Evolutionary conservation across 208 protist species (phyloP).

Genomic region (Porcisia hertigi): DNA sequence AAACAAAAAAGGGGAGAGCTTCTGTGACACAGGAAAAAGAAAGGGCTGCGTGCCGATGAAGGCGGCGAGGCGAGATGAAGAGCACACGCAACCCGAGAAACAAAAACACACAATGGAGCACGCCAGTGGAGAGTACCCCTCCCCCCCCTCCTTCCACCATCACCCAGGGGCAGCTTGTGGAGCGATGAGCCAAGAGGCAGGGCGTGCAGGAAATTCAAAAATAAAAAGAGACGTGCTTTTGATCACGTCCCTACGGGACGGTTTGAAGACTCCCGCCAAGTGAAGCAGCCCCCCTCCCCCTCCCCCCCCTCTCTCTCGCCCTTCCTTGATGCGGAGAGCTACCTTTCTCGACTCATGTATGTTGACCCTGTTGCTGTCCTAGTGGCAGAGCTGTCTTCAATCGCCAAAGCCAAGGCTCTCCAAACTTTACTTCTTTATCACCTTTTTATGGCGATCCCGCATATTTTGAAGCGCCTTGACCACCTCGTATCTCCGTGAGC

Average conservation of each 20-base stretch:
- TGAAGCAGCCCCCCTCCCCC: no score
- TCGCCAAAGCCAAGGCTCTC: neutral
- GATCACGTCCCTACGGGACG: no score
- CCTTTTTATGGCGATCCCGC: constrained; percentile 43
- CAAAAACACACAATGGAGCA: no score
- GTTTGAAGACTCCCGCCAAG: no score
- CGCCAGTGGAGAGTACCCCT: no score
- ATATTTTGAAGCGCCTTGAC: constrained; percentile 14
- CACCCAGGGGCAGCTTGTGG: no score
- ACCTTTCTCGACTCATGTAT: neutral
- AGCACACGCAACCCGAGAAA: no score
- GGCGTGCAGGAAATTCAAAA: neutral
- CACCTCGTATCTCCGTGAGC: constrained; percentile 21
- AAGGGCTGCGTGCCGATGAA: no score
- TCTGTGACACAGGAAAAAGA: no score
- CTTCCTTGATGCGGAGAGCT: neutral
- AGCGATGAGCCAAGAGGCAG: neutral
- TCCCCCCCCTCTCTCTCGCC: no score
- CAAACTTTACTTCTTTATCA: constrained; percentile 34
- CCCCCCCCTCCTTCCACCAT: no score
- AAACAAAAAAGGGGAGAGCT: neutral
- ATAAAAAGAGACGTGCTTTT: neutral
- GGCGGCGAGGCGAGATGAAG: no score
- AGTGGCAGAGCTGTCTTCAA: neutral
- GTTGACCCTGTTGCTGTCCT: neutral